These are phyloP conservation scores for Jimgerdemannia lactiflua DNA, from an alignment of 192 early-diverging fungal species.

Conservation along the genomic window DNA sequence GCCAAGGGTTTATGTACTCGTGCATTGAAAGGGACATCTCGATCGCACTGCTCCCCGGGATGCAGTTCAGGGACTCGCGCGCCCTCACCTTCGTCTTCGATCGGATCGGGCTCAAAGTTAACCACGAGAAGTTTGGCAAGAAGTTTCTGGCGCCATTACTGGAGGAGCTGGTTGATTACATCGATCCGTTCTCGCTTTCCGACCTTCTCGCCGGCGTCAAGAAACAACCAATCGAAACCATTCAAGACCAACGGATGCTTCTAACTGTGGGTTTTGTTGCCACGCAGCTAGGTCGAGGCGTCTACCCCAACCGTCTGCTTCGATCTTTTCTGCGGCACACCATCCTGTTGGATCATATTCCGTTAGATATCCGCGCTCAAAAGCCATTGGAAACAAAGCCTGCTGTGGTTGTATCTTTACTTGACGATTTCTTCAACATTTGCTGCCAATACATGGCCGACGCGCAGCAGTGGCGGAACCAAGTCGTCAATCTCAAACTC, in stretches of 20 bases:
- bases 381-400: not conserved
- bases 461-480: not conserved
- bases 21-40: constrained; percentile 5
- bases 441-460: no score
- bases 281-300: no score
- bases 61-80: constrained; percentile 12
- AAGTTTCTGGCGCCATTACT: not conserved
- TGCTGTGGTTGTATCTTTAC: not conserved
- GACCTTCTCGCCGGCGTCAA: not conserved
- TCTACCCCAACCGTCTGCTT: no score
- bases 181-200: not conserved
- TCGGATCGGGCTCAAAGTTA: not conserved
- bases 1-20: not conserved
- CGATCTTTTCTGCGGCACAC: constrained; percentile 14
- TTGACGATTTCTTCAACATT: constrained; percentile 2
- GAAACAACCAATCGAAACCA: not conserved
- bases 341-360: constrained; percentile 12
- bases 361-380: constrained; percentile 8
- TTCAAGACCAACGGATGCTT: no score
- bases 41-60: constrained; percentile 8
- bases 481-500: not conserved
- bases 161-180: not conserved
- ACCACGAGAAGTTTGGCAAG: not conserved
- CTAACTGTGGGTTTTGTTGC: no score
- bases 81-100: constrained; percentile 9